A percentile compares a stretch with the other conserved stretches of the same genome.
Conservation (phyloP, 2,329 filamentous ascomycete species). For the Aspergillus novoparasiticus region DNA sequence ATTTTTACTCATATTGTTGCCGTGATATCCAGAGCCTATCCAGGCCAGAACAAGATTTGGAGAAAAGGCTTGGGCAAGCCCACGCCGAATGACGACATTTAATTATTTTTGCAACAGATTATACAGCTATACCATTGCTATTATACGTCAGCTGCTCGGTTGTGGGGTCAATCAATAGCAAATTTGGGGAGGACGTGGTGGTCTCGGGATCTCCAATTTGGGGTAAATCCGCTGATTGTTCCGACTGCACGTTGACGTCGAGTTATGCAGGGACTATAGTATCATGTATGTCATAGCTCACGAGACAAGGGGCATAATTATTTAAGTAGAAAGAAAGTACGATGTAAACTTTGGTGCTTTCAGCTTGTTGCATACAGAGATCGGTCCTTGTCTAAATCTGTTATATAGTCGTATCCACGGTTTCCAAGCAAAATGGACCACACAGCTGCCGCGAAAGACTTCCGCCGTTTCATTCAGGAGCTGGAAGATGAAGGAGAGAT, state of each 20-base stretch:
- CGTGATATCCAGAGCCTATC: background rate
- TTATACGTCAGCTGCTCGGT: background rate
- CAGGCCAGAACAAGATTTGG: background rate
- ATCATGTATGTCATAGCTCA: background rate
- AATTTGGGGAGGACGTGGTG: background rate
- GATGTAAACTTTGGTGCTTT: background rate
- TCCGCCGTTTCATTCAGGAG: slow-evolving; percentile 10
- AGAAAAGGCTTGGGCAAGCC: background rate
- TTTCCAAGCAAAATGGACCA: background rate
- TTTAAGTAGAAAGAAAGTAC: background rate
- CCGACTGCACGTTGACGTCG: background rate
- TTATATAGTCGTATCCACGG: background rate
- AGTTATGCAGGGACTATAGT: background rate
- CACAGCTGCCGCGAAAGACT: background rate
- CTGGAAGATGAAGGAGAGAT: slow-evolving; percentile 15
- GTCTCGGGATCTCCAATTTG: background rate
- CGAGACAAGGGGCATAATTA: background rate
- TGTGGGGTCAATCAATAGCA: background rate
- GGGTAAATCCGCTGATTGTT: background rate
- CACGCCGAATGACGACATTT: background rate
- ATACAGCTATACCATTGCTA: background rate
- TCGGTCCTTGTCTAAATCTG: background rate
- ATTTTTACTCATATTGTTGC: background rate
- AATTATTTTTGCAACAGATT: background rate
- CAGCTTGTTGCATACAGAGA: background rate